phyloP scores from a whole-genome alignment of 352 stramenopile species.

The Pythium rishiriense region DNA sequence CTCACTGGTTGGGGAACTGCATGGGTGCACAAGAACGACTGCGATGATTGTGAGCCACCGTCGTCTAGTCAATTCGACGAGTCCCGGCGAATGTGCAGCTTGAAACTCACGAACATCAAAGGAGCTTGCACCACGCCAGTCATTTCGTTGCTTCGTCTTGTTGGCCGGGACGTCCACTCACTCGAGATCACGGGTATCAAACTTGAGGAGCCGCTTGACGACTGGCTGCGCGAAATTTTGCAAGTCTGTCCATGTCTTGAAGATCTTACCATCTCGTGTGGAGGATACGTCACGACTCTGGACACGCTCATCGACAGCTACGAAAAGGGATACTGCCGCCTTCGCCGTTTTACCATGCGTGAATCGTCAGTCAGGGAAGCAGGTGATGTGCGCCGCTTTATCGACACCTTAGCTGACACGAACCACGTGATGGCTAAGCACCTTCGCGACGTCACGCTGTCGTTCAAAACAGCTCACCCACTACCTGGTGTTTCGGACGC shows the following conservation, averaged over 20 bases:
- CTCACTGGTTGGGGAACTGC: constrained; percentile 12
- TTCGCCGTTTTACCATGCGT: neutral
- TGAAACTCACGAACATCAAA: neutral
- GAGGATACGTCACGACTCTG: neutral
- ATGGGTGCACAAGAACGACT: neutral
- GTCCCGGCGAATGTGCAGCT: neutral
- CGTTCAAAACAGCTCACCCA: neutral
- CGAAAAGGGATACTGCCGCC: neutral
- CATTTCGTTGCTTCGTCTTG: constrained; percentile 4
- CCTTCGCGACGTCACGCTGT: neutral
- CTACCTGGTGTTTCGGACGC: neutral
- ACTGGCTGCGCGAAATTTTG: neutral
- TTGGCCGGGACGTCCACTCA: neutral
- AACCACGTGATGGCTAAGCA: neutral
- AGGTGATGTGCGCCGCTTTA: neutral
- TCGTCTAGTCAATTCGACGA: neutral
- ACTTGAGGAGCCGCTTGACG: constrained; percentile 1
- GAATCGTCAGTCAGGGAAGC: neutral
- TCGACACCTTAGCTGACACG: neutral
- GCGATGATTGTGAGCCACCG: neutral
- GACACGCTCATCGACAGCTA: constrained; percentile 2
- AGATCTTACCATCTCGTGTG: neutral
- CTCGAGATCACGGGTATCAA: constrained; percentile 1
- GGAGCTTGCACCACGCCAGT: neutral
- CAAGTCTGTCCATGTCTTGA: constrained; percentile 1